These are phyloP conservation scores for Sherardia arvensis DNA, from an alignment of 257 asterid species.

Conservation along the genomic window DNA sequence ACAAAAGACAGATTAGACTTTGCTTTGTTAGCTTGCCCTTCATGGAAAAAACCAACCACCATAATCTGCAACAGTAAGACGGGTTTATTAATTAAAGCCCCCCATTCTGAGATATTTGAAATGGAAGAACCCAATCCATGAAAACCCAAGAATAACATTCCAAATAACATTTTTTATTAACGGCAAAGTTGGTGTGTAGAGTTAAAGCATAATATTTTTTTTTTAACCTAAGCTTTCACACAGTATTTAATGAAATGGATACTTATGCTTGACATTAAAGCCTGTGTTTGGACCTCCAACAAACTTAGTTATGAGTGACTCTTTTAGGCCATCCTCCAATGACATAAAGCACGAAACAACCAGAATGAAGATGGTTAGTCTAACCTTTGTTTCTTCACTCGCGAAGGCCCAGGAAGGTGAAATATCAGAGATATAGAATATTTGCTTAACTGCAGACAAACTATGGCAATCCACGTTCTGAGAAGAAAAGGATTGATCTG, in stretches of 20 bases:
- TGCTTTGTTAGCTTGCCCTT: slow-evolving; percentile 28
- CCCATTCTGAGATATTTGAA: background rate
- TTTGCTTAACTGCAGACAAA: slow-evolving; percentile 31
- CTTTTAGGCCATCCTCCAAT: background rate
- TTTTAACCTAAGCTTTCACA: too few relatives aligned
- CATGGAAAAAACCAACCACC: slow-evolving; percentile 60
- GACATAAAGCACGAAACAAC: background rate
- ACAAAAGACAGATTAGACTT: slow-evolving; percentile 47
- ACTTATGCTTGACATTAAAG: background rate
- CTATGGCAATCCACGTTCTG: slow-evolving; percentile 21
- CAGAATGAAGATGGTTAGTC: background rate
- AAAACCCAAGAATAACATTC: background rate
- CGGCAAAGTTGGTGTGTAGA: too few relatives aligned
- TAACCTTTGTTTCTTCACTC: slow-evolving; percentile 81
- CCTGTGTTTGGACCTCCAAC: background rate
- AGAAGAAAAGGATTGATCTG: slow-evolving; percentile 33
- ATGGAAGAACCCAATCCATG: background rate
- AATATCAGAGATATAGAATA: slow-evolving; percentile 58
- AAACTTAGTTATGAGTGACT: background rate
- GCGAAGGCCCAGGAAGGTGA: slow-evolving; percentile 80
- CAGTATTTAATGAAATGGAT: background rate
- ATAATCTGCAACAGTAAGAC: slow-evolving; percentile 52
- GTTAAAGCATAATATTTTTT: background rate
- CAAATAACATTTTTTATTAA: background rate
- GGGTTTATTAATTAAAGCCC: background rate